These are phyloP conservation scores for Lactifluus volemus DNA, from an alignment of 768 basidiomycete genomes.

Conservation along the genomic window DNA sequence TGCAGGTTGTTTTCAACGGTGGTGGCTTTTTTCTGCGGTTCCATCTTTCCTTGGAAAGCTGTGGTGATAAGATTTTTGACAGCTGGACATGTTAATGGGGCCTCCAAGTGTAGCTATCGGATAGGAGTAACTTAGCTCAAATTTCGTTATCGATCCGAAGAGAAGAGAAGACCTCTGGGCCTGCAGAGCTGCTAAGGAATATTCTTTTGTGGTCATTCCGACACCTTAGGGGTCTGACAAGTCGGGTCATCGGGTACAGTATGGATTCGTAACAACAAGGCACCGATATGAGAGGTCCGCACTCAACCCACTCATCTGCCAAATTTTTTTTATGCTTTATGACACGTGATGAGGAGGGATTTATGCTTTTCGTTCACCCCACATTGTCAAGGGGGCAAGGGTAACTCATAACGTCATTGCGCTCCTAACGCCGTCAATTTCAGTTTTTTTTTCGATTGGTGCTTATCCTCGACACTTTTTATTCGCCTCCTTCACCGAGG, in stretches of 20 bases:
- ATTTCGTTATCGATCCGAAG: not conserved
- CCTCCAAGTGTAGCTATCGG: not conserved
- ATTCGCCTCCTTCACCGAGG: not conserved
- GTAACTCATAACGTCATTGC: not conserved
- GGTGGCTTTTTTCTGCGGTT: no score
- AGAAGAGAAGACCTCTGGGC: not conserved
- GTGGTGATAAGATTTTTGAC: no score
- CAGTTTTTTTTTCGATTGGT: not conserved
- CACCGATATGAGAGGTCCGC: not conserved
- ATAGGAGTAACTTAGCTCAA: not conserved
- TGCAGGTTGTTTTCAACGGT: no score
- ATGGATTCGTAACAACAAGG: not conserved
- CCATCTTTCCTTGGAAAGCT: no score
- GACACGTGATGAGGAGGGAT: not conserved
- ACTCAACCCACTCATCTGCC: not conserved
- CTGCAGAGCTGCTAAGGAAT: not conserved
- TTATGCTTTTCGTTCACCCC: not conserved
- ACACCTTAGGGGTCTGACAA: not conserved
- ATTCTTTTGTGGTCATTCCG: no score
- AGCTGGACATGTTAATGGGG: not conserved
- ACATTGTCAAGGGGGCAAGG: not conserved
- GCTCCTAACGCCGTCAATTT: no score
- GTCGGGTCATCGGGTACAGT: not conserved
- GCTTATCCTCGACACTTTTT: not conserved
- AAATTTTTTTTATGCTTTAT: not conserved